Evolutionary conservation across 148 eudicot species (phyloP), one percentile per base, ranked within the genome.

Genomic region (Pouteria glomerata): DNA sequence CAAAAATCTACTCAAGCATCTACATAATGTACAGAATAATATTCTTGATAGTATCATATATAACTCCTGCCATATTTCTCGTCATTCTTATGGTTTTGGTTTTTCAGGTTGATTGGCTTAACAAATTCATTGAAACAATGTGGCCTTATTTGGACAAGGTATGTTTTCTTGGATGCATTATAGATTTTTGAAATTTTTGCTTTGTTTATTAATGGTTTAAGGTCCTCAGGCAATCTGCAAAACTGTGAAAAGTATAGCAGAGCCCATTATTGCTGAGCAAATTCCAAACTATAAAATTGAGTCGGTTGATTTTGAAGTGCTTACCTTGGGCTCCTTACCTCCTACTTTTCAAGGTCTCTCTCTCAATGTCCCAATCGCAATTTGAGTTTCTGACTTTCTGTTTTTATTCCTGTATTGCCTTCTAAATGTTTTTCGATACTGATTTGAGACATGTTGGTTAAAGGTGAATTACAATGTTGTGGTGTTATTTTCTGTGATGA

Each of bases 141-240:
- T 94, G 98, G 98, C 98, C 98, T 74, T 89, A 86, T 80, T 80
- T 94, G 66, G 93, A 94, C 76, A 91, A 89, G 98, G 98, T 93
- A 77, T 44, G 72, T 57, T 39, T 57, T 24, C 14, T 41, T 52
- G 57, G 57, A 52, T 8, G 10, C 3, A 24, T 8, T 47, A 5
- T 4, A 52, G 24, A 52, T 18, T 18, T 52, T 52, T 52, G 4
- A 3, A 2, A 24, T 52, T 21, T 52, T n/a, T 8, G 24, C n/a
- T 18, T 52, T 52, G 24, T 18, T 18, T 52, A 52, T 18, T 52
- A 6, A 52, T 19, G 57, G 19, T 66, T 60, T 19, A 59, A 48
- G 12, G 11, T 26, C 34, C 55, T 61, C 78, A 94, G 98, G 97
- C 57, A 18, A 52, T 52, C 23, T 52, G 57, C 57, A 52, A 52